These are phyloP conservation scores for Coemansia sp. DNA, from an alignment of 192 early-diverging fungal genomes.

Conservation along the genomic window DNA sequence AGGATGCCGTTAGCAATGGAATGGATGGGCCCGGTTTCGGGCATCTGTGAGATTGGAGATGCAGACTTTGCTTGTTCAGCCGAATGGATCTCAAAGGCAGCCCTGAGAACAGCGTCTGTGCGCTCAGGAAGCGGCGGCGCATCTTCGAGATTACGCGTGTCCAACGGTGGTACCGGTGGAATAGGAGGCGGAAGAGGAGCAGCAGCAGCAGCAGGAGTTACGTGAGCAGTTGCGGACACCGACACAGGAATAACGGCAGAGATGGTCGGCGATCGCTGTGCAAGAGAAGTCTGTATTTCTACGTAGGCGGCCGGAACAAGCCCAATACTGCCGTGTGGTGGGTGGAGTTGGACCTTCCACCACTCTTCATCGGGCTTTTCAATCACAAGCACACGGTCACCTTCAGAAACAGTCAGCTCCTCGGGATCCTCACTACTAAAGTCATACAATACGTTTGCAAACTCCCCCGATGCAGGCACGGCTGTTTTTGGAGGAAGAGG, in stretches of 20 bases:
- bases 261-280: neutral
- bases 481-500: neutral
- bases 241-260: neutral
- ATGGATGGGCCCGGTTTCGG: neutral
- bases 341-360: slow-evolving; percentile 76
- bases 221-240: neutral
- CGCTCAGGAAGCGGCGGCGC: slow-evolving; percentile 27
- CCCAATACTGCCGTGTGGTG: slow-evolving; percentile 61
- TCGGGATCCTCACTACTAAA: slow-evolving; percentile 83
- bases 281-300: slow-evolving; percentile 24
- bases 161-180: neutral
- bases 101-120: slow-evolving; percentile 34
- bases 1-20: neutral
- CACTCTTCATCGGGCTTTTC: slow-evolving; percentile 87
- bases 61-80: neutral
- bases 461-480: slow-evolving; percentile 10
- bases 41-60: neutral
- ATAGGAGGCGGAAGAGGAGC: neutral
- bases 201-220: neutral
- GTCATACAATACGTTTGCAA: slow-evolving; percentile 69
- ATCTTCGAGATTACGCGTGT: neutral
- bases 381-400: slow-evolving; percentile 80
- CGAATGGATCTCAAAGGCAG: slow-evolving; percentile 17
- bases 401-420: slow-evolving; percentile 83
- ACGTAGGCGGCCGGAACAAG: slow-evolving; percentile 88